Base-by-base conservation (phyloP, 441 rosid genomes). In the Kokia cookei region DNA sequence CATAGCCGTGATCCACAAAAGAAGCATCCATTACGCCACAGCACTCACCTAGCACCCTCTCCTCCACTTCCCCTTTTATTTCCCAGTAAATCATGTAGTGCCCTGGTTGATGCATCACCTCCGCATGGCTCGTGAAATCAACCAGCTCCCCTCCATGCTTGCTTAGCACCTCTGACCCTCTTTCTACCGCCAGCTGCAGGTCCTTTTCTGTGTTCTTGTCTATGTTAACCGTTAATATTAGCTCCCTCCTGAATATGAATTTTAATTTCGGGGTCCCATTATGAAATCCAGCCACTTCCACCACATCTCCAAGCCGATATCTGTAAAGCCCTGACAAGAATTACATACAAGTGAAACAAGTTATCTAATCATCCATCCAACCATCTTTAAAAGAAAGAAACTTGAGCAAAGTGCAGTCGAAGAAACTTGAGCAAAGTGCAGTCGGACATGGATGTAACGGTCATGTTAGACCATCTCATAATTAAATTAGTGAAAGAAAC, bases 71-170 rank as follows among this genome's bases (percentile, higher is more conserved):
- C 32, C 98, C 97, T 78, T 75, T 86, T 71, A 91, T 87, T 77
- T 93, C 98, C 98, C 97, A 91, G 74, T 89, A 93, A n/a, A 93
- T 89, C 54, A 90, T 75, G 85, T 93, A 93, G 79, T 89, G 98
- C 7, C 98, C 98, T 0, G 97, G 96, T 47, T 79, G 84, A 54
- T 73, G 81, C 22, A 26, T 72, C 45, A 82, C 42, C 26, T 91
- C 87, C 0, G 94, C 97, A 42, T 88, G 93, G 88, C 98, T 93
- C 6, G 98, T 93, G 75, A 87, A 93, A 80, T 93, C 98, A 1
- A 91, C 87, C 0, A 93, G 83, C 81, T 91, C 98, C 3, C 88
- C 97, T 63, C 65, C 55, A 78, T 72, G 68, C 51, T 50, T 76
- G 67, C 76, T 87, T 50, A 90, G 87, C 22, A 86, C 81, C 84